These are phyloP conservation scores for Ceratocystis albifundus DNA, from an alignment of 2,329 filamentous ascomycete genomes.

Conservation along the genomic window DNA sequence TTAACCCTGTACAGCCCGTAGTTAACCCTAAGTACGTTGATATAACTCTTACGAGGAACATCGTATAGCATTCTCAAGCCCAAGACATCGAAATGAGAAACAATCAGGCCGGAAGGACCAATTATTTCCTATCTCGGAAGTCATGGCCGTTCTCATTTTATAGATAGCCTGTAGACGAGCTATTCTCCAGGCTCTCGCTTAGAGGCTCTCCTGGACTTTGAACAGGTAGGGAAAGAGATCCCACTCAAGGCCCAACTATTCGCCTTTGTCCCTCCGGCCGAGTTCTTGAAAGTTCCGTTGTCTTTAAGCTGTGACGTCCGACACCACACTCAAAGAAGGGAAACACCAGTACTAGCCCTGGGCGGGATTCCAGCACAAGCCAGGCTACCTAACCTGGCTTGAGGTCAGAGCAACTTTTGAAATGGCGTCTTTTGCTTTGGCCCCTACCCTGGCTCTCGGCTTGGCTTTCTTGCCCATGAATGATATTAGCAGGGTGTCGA, in stretches of 20 bases:
- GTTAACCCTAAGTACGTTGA: too few relatives aligned
- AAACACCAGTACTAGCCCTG: not conserved
- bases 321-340: not conserved
- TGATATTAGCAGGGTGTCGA: not conserved
- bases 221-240: not conserved
- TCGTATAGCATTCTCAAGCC: not conserved
- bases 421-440: not conserved
- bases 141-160: conserved; percentile 10
- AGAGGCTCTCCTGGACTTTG: not conserved
- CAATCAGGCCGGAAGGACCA: not conserved
- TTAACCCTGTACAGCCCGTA: not conserved
- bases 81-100: not conserved
- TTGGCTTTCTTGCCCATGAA: conserved; percentile 1
- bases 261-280: not conserved
- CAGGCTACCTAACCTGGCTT: not conserved
- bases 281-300: not conserved
- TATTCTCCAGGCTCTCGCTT: not conserved
- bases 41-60: not conserved
- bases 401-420: conserved; percentile 6
- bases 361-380: not conserved
- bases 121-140: conserved; percentile 11
- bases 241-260: not conserved
- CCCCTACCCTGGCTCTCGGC: not conserved
- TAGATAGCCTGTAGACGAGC: not conserved
- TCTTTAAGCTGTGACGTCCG: not conserved